A percentile compares a stretch with the other conserved stretches of the same genome.
These are phyloP conservation scores for Colletotrichum higginsianum DNA, from an alignment of 2,329 filamentous ascomycete genomes.

Conservation along the genomic window DNA sequence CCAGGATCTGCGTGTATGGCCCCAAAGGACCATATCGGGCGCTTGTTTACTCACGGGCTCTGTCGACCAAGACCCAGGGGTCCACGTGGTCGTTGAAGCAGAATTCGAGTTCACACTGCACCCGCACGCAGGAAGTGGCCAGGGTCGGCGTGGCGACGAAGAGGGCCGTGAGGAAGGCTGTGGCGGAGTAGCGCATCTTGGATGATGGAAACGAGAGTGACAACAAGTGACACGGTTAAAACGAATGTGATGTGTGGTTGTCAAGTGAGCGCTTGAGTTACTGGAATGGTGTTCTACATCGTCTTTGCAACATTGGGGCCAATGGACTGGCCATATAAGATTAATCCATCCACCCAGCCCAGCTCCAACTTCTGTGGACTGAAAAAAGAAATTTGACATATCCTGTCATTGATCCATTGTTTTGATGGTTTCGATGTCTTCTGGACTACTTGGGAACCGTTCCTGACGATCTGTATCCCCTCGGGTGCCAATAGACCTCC, in stretches of 20 bases:
- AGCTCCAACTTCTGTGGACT: neutral
- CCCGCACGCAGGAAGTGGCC: neutral
- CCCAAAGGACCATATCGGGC: too few relatives aligned
- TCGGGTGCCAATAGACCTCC: too few relatives aligned
- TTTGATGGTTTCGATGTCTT: too few relatives aligned
- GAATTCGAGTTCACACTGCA: constrained; percentile 10
- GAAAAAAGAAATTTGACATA: neutral
- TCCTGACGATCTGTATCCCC: too few relatives aligned
- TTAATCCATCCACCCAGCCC: neutral
- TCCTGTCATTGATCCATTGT: too few relatives aligned
- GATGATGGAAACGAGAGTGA: neutral
- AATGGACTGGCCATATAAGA: neutral
- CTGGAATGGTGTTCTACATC: neutral
- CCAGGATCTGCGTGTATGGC: too few relatives aligned
- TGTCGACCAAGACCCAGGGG: constrained; percentile 24
- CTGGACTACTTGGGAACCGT: too few relatives aligned
- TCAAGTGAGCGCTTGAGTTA: neutral
- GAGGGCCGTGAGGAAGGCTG: neutral
- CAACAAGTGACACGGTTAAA: neutral
- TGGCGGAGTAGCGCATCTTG: constrained; percentile 2
- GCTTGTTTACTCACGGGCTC: neutral
- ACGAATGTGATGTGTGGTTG: neutral
- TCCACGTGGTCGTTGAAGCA: constrained; percentile 29
- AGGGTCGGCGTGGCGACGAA: constrained; percentile 7
- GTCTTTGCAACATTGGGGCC: neutral